Evolutionary conservation across 2,329 filamentous ascomycete genomes (phyloP), one percentile per base, ranked within the genome.

Genomic region (Colletotrichum aenigma): DNA sequence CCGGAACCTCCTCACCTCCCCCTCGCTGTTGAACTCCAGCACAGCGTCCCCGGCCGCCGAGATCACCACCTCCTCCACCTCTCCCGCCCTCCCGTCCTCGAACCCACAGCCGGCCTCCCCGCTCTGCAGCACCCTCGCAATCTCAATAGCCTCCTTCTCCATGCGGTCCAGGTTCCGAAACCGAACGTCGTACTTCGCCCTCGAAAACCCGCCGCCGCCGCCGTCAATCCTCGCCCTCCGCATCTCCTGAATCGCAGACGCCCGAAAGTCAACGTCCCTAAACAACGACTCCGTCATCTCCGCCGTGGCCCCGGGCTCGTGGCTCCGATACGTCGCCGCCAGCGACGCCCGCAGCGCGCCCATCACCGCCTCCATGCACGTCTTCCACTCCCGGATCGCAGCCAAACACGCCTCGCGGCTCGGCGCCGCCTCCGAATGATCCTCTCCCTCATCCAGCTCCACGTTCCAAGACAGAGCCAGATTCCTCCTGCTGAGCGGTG

Each of bases 11-110:
- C 88, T 78, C 1, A 87, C 85, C 0, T 81, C 80, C 1, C 79
- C 81, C 1, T 81, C 78, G 75, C 90, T 89, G 70, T 86, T 83
- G 76, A 91, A 91, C 75, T 91, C 89, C 36, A 91, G 83, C 30
- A 91, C 84, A 4, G 85, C 85, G 75, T 91, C 88, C 8, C 89
- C 89, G 4, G 83, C 83, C 2, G 83, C 83, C 0, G 86, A 83
- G 67, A 91, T 88, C 43, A 82, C 79, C 56, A 83, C 84, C 69
- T 90, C 88, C 18, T 84, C 81, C 10, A 88, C 82, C 9, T 48
- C 43, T 0, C 79, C 80, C 64, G 85, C 82, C 18, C 83, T 84
- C 3, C 84, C 83, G 1, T 85, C 82, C 32, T 86, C 86, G 18
- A 48, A 48, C 9, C 43, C 43, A 10, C 43, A 21, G 10, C 84